These are phyloP conservation scores for Diaporthe sp. DNA, from an alignment of 2,329 filamentous ascomycete species.

Conservation along the genomic window DNA sequence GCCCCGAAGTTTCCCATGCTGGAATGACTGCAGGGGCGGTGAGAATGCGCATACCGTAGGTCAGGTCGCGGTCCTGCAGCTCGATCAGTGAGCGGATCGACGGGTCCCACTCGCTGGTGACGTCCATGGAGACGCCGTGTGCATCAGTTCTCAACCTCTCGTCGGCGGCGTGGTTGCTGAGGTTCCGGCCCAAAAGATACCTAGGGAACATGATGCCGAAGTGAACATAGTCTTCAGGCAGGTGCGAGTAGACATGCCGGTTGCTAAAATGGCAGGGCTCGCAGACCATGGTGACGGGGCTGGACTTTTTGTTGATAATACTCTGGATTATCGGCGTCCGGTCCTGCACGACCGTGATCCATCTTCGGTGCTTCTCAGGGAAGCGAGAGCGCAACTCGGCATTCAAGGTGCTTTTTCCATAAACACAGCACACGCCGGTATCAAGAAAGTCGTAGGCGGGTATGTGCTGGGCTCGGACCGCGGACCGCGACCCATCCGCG, in stretches of 20 bases:
- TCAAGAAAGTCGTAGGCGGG: background rate
- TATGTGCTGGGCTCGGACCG: too few relatives aligned
- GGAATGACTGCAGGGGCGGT: background rate
- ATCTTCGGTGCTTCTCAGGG: fast-evolving
- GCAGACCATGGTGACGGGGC: background rate
- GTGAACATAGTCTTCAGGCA: too few relatives aligned
- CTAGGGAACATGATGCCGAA: background rate
- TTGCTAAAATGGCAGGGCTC: background rate
- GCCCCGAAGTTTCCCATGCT: background rate
- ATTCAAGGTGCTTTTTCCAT: background rate
- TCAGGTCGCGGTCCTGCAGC: background rate
- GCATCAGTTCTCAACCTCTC: background rate
- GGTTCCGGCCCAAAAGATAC: background rate
- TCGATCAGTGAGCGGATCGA: background rate
- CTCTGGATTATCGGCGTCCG: background rate
- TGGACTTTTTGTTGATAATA: background rate
- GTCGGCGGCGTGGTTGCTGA: background rate
- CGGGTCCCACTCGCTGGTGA: background rate
- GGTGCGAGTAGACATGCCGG: background rate
- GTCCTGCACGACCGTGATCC: background rate
- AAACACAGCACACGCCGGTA: background rate
- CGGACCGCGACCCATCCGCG: too few relatives aligned
- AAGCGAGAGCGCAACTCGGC: background rate
- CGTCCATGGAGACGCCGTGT: background rate
- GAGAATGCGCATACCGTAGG: background rate